phyloP scores from a whole-genome alignment of 768 basidiomycete genomes.

The Asterophora lycoperdoides region DNA sequence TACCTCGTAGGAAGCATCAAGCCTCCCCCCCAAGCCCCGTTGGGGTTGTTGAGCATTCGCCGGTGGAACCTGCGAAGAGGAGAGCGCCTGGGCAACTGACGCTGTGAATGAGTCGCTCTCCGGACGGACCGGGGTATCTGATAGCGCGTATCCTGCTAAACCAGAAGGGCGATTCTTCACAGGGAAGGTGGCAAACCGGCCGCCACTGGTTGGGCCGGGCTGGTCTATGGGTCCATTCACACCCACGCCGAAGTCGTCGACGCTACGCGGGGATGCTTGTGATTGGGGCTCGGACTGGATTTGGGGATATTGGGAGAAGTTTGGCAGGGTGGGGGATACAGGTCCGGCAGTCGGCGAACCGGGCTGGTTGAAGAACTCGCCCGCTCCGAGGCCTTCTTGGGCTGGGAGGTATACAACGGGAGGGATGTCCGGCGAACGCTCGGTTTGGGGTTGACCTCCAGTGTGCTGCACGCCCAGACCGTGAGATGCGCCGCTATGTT shows the following conservation, averaged over 20 bases:
- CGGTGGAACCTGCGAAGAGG: constrained; percentile 15
- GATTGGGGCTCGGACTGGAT: constrained; percentile 2
- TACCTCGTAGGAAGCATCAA: constrained; percentile 9
- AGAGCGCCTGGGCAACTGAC: constrained; percentile 32
- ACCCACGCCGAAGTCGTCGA: constrained; percentile 42
- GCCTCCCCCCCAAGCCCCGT: neutral
- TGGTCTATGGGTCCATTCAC: constrained; percentile 20
- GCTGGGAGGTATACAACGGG: constrained; percentile 22
- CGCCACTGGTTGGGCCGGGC: constrained; percentile 27
- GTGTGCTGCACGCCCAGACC: neutral
- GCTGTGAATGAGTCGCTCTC: constrained; percentile 31
- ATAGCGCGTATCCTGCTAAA: constrained; percentile 20
- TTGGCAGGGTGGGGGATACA: constrained; percentile 9
- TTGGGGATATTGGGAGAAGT: constrained; percentile 10
- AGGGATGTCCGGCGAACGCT: constrained; percentile 11
- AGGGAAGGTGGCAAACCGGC: constrained; percentile 68
- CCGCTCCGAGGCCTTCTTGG: constrained; percentile 25
- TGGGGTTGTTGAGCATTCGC: neutral
- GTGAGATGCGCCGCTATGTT: constrained; percentile 7
- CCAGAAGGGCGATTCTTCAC: constrained; percentile 35
- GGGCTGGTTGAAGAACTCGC: constrained; percentile 26
- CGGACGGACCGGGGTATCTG: constrained; percentile 28
- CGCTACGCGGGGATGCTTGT: constrained; percentile 13
- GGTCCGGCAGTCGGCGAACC: constrained; percentile 11
- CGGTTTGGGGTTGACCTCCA: constrained; percentile 3